Percentiles rank a stretch among this genome's conserved stretches.
These are phyloP conservation scores for Termitomyces eurrhizus DNA, from an alignment of 768 basidiomycete genomes.

Conservation along the genomic window DNA sequence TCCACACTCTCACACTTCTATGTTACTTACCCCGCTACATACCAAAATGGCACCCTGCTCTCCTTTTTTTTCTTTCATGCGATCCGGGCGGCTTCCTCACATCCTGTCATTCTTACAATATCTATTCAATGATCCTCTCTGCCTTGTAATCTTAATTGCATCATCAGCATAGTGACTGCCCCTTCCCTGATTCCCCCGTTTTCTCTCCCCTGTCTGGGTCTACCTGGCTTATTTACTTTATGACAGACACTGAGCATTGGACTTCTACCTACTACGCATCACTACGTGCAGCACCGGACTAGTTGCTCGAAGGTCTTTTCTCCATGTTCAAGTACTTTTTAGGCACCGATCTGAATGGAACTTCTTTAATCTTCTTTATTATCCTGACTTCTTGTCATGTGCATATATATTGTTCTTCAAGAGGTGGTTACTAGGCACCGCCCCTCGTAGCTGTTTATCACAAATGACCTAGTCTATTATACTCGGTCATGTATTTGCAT, in stretches of 20 bases:
- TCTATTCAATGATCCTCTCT: slow-evolving; percentile 1
- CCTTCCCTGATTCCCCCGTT: not conserved
- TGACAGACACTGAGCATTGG: not conserved
- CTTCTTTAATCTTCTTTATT: not conserved
- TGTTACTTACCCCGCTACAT: not conserved
- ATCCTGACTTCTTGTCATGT: not conserved
- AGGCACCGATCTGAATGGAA: not conserved
- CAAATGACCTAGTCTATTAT: slow-evolving; percentile 3
- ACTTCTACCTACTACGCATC: slow-evolving; percentile 1
- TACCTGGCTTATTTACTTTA: not conserved
- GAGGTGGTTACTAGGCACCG: not conserved
- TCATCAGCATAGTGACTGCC: not conserved
- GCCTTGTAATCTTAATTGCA: slow-evolving; percentile 2
- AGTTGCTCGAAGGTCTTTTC: not conserved
- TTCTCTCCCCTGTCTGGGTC: not conserved
- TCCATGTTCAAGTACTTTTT: slow-evolving; percentile 3
- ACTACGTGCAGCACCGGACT: slow-evolving; percentile 1
- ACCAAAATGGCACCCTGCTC: slow-evolving; percentile 7
- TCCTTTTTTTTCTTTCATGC: not conserved
- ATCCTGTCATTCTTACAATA: slow-evolving; percentile 7
- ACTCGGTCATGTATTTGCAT: not conserved
- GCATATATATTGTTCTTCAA: not conserved
- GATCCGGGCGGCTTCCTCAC: slow-evolving; percentile 1
- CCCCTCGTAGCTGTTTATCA: not conserved
- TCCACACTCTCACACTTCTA: not conserved